These are phyloP conservation scores for Wickerhamiella lipophila DNA, from an alignment of 805 yeast species.

Conservation along the genomic window DNA sequence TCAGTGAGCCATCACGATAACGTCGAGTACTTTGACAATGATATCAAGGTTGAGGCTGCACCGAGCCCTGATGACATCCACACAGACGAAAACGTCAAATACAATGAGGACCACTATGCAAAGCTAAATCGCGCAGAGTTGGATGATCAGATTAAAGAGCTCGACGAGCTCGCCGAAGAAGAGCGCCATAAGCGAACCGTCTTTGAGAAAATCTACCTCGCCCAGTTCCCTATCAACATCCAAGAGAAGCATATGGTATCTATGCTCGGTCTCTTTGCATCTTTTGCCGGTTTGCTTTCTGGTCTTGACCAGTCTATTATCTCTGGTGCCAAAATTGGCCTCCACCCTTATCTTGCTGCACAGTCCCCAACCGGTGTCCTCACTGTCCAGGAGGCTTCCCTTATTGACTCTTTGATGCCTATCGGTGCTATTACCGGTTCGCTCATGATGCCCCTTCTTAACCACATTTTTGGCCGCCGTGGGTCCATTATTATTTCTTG, in stretches of 20 bases:
- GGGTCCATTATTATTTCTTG: slow-evolving; percentile 43
- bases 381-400: slow-evolving; percentile 35
- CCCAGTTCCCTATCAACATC: slow-evolving; percentile 8
- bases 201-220: slow-evolving; percentile 7
- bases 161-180: slow-evolving; percentile 5
- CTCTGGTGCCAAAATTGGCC: slow-evolving; percentile 47
- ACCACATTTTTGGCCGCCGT: slow-evolving; percentile 44
- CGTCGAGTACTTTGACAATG: slow-evolving; percentile 7
- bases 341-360: slow-evolving; percentile 32
- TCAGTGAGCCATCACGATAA: slow-evolving; percentile 2
- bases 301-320: slow-evolving; percentile 59
- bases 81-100: background rate
- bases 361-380: slow-evolving; percentile 19
- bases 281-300: slow-evolving; percentile 51
- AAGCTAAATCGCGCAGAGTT: slow-evolving; percentile 11
- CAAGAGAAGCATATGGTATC: slow-evolving; percentile 35
- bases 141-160: slow-evolving; percentile 5
- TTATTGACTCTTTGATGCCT: slow-evolving; percentile 52
- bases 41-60: slow-evolving; percentile 3
- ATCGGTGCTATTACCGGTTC: slow-evolving; percentile 57
- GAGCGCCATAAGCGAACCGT: background rate
- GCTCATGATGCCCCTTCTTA: slow-evolving; percentile 45
- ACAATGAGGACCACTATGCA: slow-evolving; percentile 9
- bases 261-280: slow-evolving; percentile 44
- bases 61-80: background rate